A percentile compares a stretch with the other conserved stretches of the same genome.
phyloP scores from a whole-genome alignment of 1,284 basidiomycete species.

The Malassezia globosa region DNA sequence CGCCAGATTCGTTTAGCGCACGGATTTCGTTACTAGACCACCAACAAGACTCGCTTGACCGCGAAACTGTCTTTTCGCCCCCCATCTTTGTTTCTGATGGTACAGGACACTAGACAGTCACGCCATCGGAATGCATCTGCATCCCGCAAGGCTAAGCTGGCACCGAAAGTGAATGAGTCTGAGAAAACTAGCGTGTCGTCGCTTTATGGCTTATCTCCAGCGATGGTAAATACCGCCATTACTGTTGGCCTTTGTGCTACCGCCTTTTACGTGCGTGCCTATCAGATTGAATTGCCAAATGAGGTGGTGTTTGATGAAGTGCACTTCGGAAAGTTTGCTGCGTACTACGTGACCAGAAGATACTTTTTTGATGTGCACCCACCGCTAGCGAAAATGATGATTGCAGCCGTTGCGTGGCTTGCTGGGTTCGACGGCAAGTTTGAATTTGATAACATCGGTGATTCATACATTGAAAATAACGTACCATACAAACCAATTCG shows the following conservation, averaged over 20 bases:
- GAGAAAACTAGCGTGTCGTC: too few species aligned
- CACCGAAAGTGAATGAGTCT: too few species aligned
- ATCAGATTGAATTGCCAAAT: constrained; percentile 27
- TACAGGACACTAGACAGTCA: constrained; percentile 4
- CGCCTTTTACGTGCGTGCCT: constrained; percentile 28
- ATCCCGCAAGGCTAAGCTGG: too few species aligned
- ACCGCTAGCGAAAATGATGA: constrained; percentile 53
- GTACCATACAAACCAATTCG: constrained; percentile 93
- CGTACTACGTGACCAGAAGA: constrained; percentile 55
- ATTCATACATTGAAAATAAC: constrained; percentile 71
- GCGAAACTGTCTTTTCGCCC: too few species aligned
- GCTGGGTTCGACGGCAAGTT: constrained; percentile 91
- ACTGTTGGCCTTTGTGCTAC: constrained; percentile 21
- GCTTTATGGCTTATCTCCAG: too few species aligned
- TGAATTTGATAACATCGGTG: constrained; percentile 87
- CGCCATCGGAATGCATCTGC: not conserved
- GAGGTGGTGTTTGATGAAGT: constrained; percentile 47
- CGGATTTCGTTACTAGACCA: too few species aligned
- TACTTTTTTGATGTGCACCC: constrained; percentile 99
- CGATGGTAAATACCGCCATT: constrained; percentile 1
- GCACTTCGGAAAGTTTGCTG: constrained; percentile 47
- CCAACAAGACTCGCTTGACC: too few species aligned
- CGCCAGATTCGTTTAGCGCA: too few species aligned
- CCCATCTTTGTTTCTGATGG: too few species aligned
- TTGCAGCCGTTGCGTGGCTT: constrained; percentile 81